A percentile compares a stretch with the other conserved stretches of the same genome.
Evolutionary conservation across 2,329 filamentous ascomycete species (phyloP).

Genomic region (Neofusicoccum sp.): DNA sequence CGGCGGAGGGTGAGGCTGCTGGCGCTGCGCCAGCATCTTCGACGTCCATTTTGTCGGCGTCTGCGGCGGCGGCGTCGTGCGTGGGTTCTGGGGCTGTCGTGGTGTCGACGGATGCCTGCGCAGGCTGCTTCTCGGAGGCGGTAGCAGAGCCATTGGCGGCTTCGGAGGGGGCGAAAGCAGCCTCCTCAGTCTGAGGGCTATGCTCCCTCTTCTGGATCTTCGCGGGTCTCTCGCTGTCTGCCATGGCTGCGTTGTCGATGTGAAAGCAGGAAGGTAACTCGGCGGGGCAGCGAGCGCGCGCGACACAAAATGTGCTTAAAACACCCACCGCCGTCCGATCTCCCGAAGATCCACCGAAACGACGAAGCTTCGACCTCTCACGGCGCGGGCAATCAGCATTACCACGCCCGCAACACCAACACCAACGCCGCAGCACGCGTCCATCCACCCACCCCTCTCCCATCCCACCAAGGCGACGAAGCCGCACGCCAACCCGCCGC

Average conservation of each 20-base stretch:
- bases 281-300: background rate
- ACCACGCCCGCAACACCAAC: background rate
- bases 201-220: slow-evolving; percentile 21
- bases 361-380: slow-evolving; percentile 13
- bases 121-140: background rate
- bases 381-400: slow-evolving; percentile 14
- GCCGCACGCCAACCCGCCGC: slow-evolving; percentile 2
- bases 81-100: background rate
- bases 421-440: background rate
- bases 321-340: background rate
- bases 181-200: slow-evolving; percentile 4
- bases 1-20: too few relatives aligned
- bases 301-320: background rate
- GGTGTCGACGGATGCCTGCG: background rate
- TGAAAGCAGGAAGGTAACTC: background rate
- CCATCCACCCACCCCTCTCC: background rate
- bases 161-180: background rate
- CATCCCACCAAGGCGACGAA: slow-evolving; percentile 22
- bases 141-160: slow-evolving; percentile 9
- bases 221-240: slow-evolving; percentile 19
- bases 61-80: background rate
- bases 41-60: too few relatives aligned
- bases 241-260: background rate
- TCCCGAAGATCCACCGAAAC: background rate
- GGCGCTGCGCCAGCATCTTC: slow-evolving; percentile 15